Evolutionary conservation across 139 green algal species (phyloP).

Genomic region (Pleodorina starrii): DNA sequence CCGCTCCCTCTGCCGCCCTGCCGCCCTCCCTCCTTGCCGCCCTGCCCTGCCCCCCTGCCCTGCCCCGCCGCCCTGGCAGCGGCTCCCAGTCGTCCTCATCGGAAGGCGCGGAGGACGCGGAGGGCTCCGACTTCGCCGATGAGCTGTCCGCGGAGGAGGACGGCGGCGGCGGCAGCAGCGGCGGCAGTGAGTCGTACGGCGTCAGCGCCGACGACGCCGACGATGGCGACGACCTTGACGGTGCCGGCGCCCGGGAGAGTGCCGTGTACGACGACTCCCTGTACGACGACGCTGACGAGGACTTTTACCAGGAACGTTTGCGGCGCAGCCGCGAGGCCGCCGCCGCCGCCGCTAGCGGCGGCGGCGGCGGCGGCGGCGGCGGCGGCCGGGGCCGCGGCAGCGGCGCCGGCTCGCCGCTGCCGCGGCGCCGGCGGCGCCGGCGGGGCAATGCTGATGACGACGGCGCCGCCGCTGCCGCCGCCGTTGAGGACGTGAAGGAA

Average conservation of each 20-base stretch:
- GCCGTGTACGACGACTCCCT: not conserved
- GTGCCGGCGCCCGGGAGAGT: not conserved
- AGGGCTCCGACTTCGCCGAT: not conserved
- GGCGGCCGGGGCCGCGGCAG: not conserved
- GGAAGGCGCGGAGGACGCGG: not conserved
- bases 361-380: no score
- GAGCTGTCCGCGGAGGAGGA: not conserved
- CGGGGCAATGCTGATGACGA: not conserved
- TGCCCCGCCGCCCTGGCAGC: not conserved
- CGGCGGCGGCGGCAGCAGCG: not conserved
- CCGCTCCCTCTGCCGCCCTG: no score
- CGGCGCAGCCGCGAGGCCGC: not conserved
- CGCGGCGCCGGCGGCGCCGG: not conserved
- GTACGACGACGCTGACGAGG: slow-evolving; percentile 58
- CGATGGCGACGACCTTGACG: not conserved
- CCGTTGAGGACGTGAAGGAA: not conserved
- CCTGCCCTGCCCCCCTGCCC: not conserved
- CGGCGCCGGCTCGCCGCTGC: not conserved
- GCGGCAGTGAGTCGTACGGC: not conserved
- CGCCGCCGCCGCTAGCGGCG: not conserved
- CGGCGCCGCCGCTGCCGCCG: not conserved
- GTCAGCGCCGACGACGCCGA: not conserved
- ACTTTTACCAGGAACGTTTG: slow-evolving; percentile 29
- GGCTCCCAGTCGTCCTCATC: not conserved
- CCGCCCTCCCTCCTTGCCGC: not conserved